phyloP scores from a whole-genome alignment of 2,329 filamentous ascomycete genomes.

The Alternaria sp. region DNA sequence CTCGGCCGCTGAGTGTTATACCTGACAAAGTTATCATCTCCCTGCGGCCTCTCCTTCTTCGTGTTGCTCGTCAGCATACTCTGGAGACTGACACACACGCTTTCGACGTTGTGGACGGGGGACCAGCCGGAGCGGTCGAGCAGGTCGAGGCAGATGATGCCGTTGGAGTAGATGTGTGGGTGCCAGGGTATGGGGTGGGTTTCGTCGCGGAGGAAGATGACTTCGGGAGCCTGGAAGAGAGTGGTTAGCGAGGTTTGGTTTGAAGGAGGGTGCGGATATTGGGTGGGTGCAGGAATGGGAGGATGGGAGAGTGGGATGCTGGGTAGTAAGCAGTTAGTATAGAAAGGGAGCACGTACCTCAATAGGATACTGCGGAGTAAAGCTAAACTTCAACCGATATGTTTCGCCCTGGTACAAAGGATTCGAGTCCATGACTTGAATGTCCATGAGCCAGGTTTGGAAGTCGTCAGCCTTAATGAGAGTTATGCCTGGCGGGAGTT shows the following conservation, averaged over 20 bases:
- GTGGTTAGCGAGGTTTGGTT: not conserved
- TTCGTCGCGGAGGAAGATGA: conserved; percentile 76
- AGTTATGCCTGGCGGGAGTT: conserved; percentile 71
- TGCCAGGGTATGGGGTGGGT: conserved; percentile 81
- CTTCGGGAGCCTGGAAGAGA: conserved; percentile 82
- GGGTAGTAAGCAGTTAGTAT: not conserved
- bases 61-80: conserved; percentile 97
- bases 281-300: too few relatives aligned
- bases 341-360: conserved; percentile 50
- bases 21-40: conserved; percentile 87
- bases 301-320: too few relatives aligned
- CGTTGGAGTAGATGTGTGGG: conserved; percentile 97
- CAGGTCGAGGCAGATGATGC: conserved; percentile 96
- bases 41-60: conserved; percentile 87
- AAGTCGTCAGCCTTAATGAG: conserved; percentile 83
- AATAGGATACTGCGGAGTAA: conserved; percentile 86
- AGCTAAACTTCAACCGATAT: conserved; percentile 87
- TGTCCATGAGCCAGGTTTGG: conserved; percentile 91
- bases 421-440: conserved; percentile 86
- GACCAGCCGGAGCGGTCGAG: conserved; percentile 90
- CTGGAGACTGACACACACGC: conserved; percentile 94
- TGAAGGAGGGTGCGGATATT: not conserved
- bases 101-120: conserved; percentile 96
- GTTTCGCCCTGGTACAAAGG: conserved; percentile 82
- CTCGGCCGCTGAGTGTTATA: conserved; percentile 79